phyloP scores from a whole-genome alignment of 345 rosid species.

The Turritis glabra region DNA sequence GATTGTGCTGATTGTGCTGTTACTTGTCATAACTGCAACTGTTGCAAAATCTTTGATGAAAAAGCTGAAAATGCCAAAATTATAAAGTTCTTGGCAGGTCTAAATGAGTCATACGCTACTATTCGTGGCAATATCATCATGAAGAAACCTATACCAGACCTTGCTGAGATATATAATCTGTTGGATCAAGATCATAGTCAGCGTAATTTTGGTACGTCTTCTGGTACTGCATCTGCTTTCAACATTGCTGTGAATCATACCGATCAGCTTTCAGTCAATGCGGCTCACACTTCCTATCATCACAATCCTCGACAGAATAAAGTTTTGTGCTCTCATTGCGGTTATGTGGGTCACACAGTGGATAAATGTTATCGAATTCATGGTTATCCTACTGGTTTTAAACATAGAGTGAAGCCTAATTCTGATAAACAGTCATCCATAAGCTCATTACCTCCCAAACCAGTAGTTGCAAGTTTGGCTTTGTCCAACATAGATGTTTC shows the following conservation, averaged over 20 bases:
- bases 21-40: neutral
- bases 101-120: neutral
- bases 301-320: neutral
- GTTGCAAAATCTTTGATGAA: neutral
- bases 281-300: fast-evolving
- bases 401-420: neutral
- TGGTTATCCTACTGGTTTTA: neutral
- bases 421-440: fast-evolving
- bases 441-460: too few species aligned
- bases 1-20: neutral
- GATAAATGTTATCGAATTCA: neutral
- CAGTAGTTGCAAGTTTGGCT: neutral
- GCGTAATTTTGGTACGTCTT: fast-evolving
- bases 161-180: neutral
- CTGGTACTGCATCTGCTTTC: fast-evolving
- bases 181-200: neutral
- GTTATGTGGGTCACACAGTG: neutral
- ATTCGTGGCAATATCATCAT: neutral
- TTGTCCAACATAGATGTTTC: too few species aligned
- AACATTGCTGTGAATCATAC: neutral
- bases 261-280: neutral
- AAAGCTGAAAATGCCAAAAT: neutral
- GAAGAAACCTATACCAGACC: neutral
- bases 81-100: neutral
- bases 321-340: neutral